Conservation (phyloP, 768 basidiomycete genomes). For the Auricularia heimuer region DNA sequence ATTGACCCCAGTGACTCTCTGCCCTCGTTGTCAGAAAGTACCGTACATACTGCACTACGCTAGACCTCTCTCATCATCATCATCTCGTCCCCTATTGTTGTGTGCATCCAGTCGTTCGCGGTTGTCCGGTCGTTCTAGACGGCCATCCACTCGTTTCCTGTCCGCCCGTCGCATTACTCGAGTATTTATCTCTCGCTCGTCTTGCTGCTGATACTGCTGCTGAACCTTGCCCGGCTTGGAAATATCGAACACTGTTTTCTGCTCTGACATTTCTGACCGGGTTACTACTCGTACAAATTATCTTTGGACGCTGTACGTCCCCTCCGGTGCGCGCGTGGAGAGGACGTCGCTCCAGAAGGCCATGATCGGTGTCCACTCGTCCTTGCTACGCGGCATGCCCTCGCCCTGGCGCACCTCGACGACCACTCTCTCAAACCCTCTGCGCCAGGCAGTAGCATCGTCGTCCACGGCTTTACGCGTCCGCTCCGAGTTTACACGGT, state of each 20-base stretch:
- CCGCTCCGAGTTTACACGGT: slow-evolving; percentile 41
- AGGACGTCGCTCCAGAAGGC: slow-evolving; percentile 73
- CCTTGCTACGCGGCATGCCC: slow-evolving; percentile 62
- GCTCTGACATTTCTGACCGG: background rate
- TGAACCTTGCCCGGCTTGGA: background rate
- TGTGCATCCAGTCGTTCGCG: too few species aligned
- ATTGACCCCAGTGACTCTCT: too few species aligned
- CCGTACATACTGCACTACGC: too few species aligned
- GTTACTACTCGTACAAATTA: too few species aligned
- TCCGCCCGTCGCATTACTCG: too few species aligned
- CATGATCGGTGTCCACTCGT: slow-evolving; percentile 82
- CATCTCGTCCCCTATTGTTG: too few species aligned
- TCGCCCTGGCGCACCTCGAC: slow-evolving; percentile 37
- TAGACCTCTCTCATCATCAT: too few species aligned
- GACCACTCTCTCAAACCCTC: slow-evolving; percentile 41
- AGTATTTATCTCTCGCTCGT: background rate
- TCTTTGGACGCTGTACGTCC: slow-evolving; percentile 31
- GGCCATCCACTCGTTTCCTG: too few species aligned
- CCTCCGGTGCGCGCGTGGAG: slow-evolving; percentile 42
- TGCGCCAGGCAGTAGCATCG: slow-evolving; percentile 45
- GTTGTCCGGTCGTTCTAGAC: too few species aligned
- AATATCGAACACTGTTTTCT: background rate
- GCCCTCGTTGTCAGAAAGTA: too few species aligned
- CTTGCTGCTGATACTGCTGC: background rate
- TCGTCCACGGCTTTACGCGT: slow-evolving; percentile 30